phyloP scores from a whole-genome alignment of 306 rosid genomes.

The Alnus rubra region DNA sequence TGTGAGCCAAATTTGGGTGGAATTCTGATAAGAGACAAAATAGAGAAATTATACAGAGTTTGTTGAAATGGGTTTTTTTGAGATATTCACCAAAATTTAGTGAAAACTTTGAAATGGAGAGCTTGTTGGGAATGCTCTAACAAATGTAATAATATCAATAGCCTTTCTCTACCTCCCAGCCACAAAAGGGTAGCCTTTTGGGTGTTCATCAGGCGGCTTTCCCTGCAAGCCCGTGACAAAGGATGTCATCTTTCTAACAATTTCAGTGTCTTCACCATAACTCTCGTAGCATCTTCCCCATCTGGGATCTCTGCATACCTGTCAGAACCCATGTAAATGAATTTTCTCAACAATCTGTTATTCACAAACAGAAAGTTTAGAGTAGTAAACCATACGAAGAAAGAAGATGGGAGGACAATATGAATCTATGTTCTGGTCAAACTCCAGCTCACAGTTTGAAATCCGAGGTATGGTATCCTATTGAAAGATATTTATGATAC shows the following conservation, averaged over 20 bases:
- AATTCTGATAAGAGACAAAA: too few relatives aligned
- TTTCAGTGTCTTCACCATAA: slow-evolving; percentile 53
- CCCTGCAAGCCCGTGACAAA: slow-evolving; percentile 58
- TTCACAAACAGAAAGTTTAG: slow-evolving; percentile 7
- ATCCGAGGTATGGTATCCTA: neutral
- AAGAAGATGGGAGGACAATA: slow-evolving; percentile 7
- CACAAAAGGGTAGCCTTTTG: slow-evolving; percentile 48
- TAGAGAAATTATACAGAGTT: too few relatives aligned
- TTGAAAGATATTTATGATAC: neutral
- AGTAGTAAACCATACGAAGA: neutral
- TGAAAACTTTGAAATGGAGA: too few relatives aligned
- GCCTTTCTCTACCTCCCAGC: slow-evolving; percentile 47
- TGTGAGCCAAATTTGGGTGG: too few relatives aligned
- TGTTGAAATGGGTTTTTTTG: too few relatives aligned
- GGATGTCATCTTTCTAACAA: slow-evolving; percentile 50
- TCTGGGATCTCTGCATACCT: slow-evolving; percentile 63
- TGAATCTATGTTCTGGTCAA: neutral
- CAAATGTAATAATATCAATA: neutral
- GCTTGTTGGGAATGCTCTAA: too few relatives aligned
- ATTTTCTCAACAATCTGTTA: neutral
- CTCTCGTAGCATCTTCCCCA: slow-evolving; percentile 64
- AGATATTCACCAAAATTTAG: too few relatives aligned
- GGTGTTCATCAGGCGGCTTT: slow-evolving; percentile 42
- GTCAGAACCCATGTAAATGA: slow-evolving; percentile 17
- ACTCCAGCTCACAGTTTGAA: neutral